Percentiles rank a stretch among this genome's conserved stretches.
phyloP scores from a whole-genome alignment of 495 filamentous ascomycete genomes.

The Xylaria bambusicola region DNA sequence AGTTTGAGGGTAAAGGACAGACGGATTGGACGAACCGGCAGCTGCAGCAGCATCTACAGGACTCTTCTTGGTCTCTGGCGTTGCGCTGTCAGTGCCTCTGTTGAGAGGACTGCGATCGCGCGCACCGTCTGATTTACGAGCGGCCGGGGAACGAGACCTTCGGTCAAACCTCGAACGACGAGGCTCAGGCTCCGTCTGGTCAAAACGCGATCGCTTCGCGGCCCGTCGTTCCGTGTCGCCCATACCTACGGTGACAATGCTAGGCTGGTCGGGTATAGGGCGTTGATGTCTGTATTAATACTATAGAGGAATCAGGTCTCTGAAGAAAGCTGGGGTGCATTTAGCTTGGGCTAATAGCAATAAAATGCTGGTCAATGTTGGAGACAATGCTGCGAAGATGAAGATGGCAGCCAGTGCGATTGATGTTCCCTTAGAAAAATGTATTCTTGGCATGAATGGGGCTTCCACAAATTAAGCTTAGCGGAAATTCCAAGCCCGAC shows the following conservation, averaged over 20 bases:
- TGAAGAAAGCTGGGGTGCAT: neutral
- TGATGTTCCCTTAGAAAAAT: slow-evolving; percentile 14
- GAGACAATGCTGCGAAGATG: neutral
- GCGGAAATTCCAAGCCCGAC: neutral
- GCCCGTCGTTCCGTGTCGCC: slow-evolving; percentile 74
- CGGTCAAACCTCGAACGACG: slow-evolving; percentile 81
- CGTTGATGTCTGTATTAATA: neutral
- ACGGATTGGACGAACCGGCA: slow-evolving; percentile 61
- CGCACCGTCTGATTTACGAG: slow-evolving; percentile 53
- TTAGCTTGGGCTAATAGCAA: too few relatives aligned
- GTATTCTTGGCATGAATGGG: slow-evolving; percentile 8
- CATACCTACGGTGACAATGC: slow-evolving; percentile 49
- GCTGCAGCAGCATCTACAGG: slow-evolving; percentile 77
- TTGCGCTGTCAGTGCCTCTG: slow-evolving; percentile 56
- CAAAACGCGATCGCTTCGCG: slow-evolving; percentile 86
- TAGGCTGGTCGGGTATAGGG: neutral
- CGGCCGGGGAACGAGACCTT: slow-evolving; percentile 79
- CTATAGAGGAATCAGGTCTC: neutral
- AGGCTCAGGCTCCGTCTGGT: slow-evolving; percentile 79
- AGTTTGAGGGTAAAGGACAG: neutral
- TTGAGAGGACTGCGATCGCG: slow-evolving; percentile 81
- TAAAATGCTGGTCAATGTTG: neutral
- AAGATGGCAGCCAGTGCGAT: slow-evolving; percentile 9
- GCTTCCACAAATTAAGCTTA: slow-evolving; percentile 8
- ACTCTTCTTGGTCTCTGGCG: slow-evolving; percentile 46